Evolutionary conservation across 176 grass and related monocot genomes (phyloP).

Genomic region (Lolium rigidum): DNA sequence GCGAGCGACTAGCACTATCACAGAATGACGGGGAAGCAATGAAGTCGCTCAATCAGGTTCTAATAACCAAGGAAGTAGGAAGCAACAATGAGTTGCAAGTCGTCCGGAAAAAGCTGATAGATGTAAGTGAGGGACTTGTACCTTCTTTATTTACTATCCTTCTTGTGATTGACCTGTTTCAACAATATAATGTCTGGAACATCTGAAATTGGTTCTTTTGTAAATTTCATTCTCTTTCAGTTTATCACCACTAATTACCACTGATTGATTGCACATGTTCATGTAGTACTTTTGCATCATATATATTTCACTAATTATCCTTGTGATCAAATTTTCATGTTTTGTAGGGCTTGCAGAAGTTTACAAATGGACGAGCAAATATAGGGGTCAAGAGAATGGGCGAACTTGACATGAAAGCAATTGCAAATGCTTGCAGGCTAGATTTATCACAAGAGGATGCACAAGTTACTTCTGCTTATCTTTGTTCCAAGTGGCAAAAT

Average conservation of each 20-base stretch:
- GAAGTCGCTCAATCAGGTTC: background rate
- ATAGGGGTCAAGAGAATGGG: constrained; percentile 56
- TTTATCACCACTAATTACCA: background rate
- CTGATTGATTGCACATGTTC: background rate
- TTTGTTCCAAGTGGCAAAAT: constrained; percentile 57
- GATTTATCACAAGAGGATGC: constrained; percentile 44
- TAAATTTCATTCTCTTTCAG: background rate
- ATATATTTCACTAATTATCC: constrained; percentile 10
- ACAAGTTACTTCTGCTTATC: constrained; percentile 7
- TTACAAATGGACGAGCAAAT: background rate
- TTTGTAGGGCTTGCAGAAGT: background rate
- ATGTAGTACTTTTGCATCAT: background rate
- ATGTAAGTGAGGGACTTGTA: background rate
- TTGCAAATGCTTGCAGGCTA: constrained; percentile 42
- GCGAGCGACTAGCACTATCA: background rate
- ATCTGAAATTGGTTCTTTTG: background rate
- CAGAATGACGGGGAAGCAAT: background rate
- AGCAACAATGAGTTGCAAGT: constrained; percentile 9
- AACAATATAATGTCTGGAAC: background rate
- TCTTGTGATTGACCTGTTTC: background rate
- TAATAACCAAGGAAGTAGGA: background rate
- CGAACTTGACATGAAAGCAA: constrained; percentile 53
- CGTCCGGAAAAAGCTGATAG: background rate
- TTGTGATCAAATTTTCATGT: background rate
- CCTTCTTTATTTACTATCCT: background rate